Conservation (phyloP, 1,139 yeast species). For the Geotrichum cucujoidarum region DNA sequence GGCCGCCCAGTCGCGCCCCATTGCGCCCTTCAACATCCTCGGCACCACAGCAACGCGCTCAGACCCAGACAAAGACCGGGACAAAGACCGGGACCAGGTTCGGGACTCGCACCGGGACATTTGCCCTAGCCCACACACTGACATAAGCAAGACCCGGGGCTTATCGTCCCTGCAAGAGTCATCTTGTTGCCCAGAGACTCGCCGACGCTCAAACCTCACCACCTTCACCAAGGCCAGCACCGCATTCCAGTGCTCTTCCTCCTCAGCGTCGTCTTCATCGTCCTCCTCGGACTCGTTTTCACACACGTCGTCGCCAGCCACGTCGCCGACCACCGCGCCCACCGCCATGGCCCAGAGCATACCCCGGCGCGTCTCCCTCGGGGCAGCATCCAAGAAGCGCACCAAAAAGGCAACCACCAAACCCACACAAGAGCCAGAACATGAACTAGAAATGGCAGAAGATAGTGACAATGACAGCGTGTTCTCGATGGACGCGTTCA, state of each 20-base stretch:
- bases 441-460: background rate
- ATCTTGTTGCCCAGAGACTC: too few species aligned
- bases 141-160: too few species aligned
- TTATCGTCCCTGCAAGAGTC: too few species aligned
- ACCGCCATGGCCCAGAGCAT: background rate
- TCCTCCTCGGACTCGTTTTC: background rate
- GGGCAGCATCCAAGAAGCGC: background rate
- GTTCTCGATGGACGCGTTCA: slow-evolving; percentile 5
- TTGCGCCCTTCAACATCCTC: background rate
- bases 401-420: background rate
- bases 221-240: background rate
- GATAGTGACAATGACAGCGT: background rate
- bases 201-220: background rate
- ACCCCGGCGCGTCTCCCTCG: background rate
- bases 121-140: background rate
- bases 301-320: background rate
- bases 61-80: background rate
- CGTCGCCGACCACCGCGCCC: background rate
- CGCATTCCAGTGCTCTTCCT: background rate
- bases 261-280: background rate
- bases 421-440: background rate
- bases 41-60: background rate
- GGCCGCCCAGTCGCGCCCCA: background rate
- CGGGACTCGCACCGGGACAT: background rate
- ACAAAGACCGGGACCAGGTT: background rate